These are phyloP conservation scores for Taiwanofungus camphoratus DNA, from an alignment of 1,284 basidiomycete species.

Conservation along the genomic window DNA sequence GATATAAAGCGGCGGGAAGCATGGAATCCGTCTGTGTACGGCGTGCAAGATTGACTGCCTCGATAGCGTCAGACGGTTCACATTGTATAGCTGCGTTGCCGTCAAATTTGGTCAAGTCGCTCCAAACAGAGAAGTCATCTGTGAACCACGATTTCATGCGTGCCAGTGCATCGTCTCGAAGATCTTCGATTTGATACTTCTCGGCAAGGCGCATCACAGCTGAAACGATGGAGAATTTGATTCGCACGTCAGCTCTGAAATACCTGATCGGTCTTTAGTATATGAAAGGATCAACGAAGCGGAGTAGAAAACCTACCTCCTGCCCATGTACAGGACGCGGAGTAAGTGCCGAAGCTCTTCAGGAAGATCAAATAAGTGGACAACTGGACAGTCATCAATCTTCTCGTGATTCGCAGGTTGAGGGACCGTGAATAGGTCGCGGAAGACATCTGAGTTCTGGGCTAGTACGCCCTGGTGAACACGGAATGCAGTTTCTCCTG, in stretches of 20 bases:
- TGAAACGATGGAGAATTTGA: neutral
- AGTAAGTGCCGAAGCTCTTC: neutral
- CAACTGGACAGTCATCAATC: constrained; percentile 3
- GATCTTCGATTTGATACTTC: constrained; percentile 2
- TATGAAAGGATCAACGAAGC: neutral
- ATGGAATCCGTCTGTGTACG: constrained; percentile 4
- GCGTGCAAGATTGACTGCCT: constrained; percentile 1
- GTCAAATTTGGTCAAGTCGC: neutral
- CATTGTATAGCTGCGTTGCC: neutral
- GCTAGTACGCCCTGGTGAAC: constrained; percentile 13
- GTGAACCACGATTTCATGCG: neutral
- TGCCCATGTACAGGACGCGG: neutral
- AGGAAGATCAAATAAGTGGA: constrained; percentile 2
- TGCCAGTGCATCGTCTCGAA: neutral
- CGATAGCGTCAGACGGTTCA: neutral
- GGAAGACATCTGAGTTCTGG: constrained; percentile 14
- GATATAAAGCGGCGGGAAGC: constrained; percentile 1
- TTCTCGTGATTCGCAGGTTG: neutral
- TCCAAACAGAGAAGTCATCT: neutral
- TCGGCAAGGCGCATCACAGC: constrained; percentile 4
- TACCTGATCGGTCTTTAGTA: too few relatives aligned
- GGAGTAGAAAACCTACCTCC: too few relatives aligned
- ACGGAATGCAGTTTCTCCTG: constrained; percentile 10
- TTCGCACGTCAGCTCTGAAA: neutral
- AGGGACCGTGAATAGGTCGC: constrained; percentile 13